Conservation (phyloP, 2,329 filamentous ascomycete species). For the Xylariaceae sp. region DNA sequence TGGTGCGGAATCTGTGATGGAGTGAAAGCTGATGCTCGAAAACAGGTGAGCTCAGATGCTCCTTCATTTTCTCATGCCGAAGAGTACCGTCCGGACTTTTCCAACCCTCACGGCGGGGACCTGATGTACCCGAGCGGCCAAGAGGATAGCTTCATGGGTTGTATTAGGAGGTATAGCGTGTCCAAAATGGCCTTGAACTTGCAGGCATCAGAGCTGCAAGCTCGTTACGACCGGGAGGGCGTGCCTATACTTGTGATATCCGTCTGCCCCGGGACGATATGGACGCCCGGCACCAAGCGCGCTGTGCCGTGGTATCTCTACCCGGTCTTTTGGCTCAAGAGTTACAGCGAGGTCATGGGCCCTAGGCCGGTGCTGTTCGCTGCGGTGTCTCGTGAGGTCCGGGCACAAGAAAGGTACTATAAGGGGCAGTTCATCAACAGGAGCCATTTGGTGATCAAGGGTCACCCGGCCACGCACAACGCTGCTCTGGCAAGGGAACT, state of each 20-base stretch:
- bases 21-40: neutral
- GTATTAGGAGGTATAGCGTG: slow-evolving; percentile 6
- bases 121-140: slow-evolving; percentile 1
- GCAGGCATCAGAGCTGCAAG: slow-evolving; percentile 6
- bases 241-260: slow-evolving; percentile 6
- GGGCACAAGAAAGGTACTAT: slow-evolving; percentile 5
- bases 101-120: slow-evolving; percentile 1
- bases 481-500: neutral
- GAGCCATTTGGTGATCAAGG: slow-evolving; percentile 7
- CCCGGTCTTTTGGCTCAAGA: slow-evolving; percentile 2
- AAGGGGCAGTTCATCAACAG: slow-evolving; percentile 9
- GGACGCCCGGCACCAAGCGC: slow-evolving; percentile 6
- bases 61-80: slow-evolving; percentile 1
- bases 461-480: neutral
- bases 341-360: slow-evolving; percentile 4
- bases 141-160: slow-evolving; percentile 4
- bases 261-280: slow-evolving; percentile 6
- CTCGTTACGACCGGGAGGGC: slow-evolving; percentile 3
- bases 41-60: slow-evolving; percentile 8
- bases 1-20: neutral
- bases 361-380: slow-evolving; percentile 6
- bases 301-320: slow-evolving; percentile 5
- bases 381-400: neutral
- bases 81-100: slow-evolving; percentile 5
- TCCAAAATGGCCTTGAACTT: slow-evolving; percentile 6